Base-by-base conservation (phyloP, 805 yeast species). In the Ogataea sp. region DNA sequence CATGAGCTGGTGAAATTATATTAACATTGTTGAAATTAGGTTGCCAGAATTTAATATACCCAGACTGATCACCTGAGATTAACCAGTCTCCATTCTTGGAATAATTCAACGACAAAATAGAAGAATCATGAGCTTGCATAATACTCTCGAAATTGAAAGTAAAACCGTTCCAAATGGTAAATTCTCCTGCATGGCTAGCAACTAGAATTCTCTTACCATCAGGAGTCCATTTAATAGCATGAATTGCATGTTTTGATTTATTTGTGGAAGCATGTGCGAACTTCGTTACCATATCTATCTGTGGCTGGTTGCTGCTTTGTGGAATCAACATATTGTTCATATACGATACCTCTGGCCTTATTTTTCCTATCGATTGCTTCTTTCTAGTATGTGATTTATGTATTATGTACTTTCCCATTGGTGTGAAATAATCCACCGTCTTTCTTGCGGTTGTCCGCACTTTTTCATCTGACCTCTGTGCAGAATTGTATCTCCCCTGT, bases 71-170 rank as follows among this genome's bases (percentile, higher is more conserved):
- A 28, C 96, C 96, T 54, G 94, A 81, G 20, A 93, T 66, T 43
- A 93, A 71, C 97, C 97, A 93, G 46, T 89, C 96, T 44, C 87
- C 96, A 43, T 82, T 80, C 58, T 87, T 94, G 6, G 93, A 80
- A 62, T 90, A 93, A 47, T 75, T 72, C 53, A 87, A 65, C 1
- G 90, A 70, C 26, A 88, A 71, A 28, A 93, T 83, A 0, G 96
- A 88, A 43, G 83, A 71, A 58, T 93, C 99, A 61, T 93, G 99
- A 1, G 97, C 97, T 66, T 93, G 98, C 94, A 89, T 93, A 47
- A 93, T 88, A 39, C 96, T 86, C 58, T 93, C 99, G 56, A 93
- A 88, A 56, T 86, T 87, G 63, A 90, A 93, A 9, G 95, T 82
- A 70, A 84, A 75, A 10, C 97, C 97, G 58, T 89, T 88, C 97